Conservation (phyloP, 2,329 filamentous ascomycete genomes). For the Paracamarosporium sp. region DNA sequence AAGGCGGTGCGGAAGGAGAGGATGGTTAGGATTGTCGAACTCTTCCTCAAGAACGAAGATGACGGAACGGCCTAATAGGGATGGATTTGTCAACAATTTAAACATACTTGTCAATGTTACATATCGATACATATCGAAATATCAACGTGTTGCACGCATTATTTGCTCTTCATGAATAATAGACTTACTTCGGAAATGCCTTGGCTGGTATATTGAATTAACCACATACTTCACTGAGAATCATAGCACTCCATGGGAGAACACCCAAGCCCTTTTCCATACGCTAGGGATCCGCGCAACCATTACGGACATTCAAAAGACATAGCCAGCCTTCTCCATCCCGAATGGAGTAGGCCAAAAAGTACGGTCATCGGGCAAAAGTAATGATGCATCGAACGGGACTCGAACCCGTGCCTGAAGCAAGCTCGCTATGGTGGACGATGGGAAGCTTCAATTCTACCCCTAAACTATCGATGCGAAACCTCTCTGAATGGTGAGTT, state of each 20-base stretch:
- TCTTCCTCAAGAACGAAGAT: constrained; percentile 62
- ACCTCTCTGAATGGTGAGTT: too few species aligned
- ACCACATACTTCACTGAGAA: too few species aligned
- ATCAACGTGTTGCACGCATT: too few species aligned
- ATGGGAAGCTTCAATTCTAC: constrained; percentile 29
- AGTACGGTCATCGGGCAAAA: background rate
- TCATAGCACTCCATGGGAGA: too few species aligned
- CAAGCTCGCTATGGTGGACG: constrained; percentile 5
- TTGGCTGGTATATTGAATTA: too few species aligned
- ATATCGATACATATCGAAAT: background rate
- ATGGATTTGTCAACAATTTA: background rate
- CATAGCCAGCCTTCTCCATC: background rate
- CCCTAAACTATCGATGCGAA: constrained; percentile 25
- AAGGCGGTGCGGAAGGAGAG: constrained; percentile 67
- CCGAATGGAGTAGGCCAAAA: background rate
- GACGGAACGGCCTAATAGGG: background rate
- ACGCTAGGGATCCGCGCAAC: too few species aligned
- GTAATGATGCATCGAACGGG: constrained; percentile 19
- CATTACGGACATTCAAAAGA: too few species aligned
- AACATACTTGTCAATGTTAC: background rate
- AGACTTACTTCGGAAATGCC: too few species aligned
- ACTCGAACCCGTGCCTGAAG: constrained; percentile 26
- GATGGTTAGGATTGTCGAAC: constrained; percentile 70
- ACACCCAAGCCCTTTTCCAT: too few species aligned
- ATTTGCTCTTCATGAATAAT: too few species aligned